phyloP scores from a whole-genome alignment of 202 grass and related monocot species.

The Musa balbisiana region DNA sequence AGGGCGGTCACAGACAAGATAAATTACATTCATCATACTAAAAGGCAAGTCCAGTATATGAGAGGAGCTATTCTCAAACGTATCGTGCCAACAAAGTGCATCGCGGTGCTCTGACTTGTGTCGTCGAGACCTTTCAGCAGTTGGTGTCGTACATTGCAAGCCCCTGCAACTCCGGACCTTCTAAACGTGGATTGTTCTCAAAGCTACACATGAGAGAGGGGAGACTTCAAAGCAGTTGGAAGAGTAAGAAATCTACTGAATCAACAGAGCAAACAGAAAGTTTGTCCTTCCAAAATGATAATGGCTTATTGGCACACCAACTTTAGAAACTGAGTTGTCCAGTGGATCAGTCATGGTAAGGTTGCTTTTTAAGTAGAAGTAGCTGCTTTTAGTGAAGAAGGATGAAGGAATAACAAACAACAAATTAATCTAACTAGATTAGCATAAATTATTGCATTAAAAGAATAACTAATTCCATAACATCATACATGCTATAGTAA shows the following conservation, averaged over 20 bases:
- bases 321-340: background rate
- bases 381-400: too few relatives aligned
- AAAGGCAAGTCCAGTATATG: background rate
- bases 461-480: too few relatives aligned
- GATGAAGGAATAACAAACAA: too few relatives aligned
- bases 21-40: background rate
- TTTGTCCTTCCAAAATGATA: background rate
- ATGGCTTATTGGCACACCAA: background rate
- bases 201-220: slow-evolving; percentile 38
- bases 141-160: slow-evolving; percentile 87
- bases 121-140: slow-evolving; percentile 38
- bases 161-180: slow-evolving; percentile 95
- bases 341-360: too few relatives aligned
- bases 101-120: background rate
- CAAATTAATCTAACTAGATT: too few relatives aligned
- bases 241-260: too few relatives aligned
- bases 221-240: background rate
- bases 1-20: background rate
- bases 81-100: background rate
- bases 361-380: too few relatives aligned
- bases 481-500: too few relatives aligned
- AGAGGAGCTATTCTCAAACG: background rate
- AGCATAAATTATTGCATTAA: too few relatives aligned
- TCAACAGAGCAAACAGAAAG: too few relatives aligned
- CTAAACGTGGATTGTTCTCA: slow-evolving; percentile 84